These are phyloP conservation scores for Mucor irregularis DNA, from an alignment of 371 early-diverging fungal species.

Conservation along the genomic window DNA sequence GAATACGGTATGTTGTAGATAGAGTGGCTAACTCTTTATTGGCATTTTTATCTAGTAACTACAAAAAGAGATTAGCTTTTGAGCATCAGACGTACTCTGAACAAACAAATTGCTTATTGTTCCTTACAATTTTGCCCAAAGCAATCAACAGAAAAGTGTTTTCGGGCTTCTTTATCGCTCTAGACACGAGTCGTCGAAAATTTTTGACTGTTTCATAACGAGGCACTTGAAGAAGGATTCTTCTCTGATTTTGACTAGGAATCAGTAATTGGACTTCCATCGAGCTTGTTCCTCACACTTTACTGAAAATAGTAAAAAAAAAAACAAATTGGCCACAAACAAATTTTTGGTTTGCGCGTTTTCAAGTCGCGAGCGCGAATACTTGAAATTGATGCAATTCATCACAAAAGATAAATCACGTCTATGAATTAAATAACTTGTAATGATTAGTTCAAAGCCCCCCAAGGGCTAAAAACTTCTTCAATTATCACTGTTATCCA, in stretches of 20 bases:
- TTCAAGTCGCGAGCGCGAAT: too few relatives aligned
- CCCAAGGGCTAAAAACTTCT: too few relatives aligned
- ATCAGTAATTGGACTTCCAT: slow-evolving; percentile 21
- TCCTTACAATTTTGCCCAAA: slow-evolving; percentile 35
- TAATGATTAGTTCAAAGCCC: too few relatives aligned
- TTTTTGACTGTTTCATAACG: slow-evolving; percentile 19
- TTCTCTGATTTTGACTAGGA: slow-evolving; percentile 16
- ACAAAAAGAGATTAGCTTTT: not conserved
- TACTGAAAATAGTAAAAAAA: too few relatives aligned
- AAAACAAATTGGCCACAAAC: too few relatives aligned
- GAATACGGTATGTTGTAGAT: slow-evolving; percentile 26
- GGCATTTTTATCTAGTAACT: slow-evolving; percentile 24
- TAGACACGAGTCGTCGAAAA: slow-evolving; percentile 16
- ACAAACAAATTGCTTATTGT: too few relatives aligned
- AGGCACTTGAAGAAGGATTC: not conserved
- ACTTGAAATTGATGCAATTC: too few relatives aligned
- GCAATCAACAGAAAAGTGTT: slow-evolving; percentile 25
- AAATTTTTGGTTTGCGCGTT: too few relatives aligned
- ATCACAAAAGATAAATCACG: too few relatives aligned
- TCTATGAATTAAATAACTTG: too few relatives aligned
- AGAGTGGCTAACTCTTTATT: slow-evolving; percentile 18
- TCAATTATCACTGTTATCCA: too few relatives aligned
- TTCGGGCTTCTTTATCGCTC: not conserved
- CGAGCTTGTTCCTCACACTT: too few relatives aligned
- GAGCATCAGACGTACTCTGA: not conserved